Base-by-base conservation (phyloP, 306 rosid species). In the Vachellia collinsii region DNA sequence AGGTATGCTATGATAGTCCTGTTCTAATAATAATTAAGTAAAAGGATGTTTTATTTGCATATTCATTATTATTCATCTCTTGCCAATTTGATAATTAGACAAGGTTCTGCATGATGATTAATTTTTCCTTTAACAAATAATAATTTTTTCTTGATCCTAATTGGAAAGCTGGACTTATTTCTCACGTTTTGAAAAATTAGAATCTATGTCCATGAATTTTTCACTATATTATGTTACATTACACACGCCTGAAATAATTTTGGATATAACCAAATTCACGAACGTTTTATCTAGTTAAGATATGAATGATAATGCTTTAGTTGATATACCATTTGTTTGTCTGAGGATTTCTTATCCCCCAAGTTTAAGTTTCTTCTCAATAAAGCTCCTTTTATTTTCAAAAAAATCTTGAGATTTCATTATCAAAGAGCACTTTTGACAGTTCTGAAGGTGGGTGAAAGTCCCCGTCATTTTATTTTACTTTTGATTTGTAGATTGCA, bases 401-500 rank as follows among this genome's bases (percentile, higher is more conserved):
- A 16, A 38, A 39, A 39, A 37, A 77, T 75, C 42, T 43, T 77
- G 78, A 41, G 44, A 59, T 65, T 79, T 80, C 39, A 53, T 83
- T 68, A 53, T 53, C 70, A 53, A 41, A 63, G 74, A 23, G 77
- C 43, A n/a, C 50, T 19, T 62, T 58, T 72, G 75, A 64, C 46
- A 22, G 20, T 69, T 80, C 16, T 44, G 58, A 80, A 41, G 58
- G 59, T 46, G 29, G 38, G 46, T 65, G 42, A 81, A 48, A 64
- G 14, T 79, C 63, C 13, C 48, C 20, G 8, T 70, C 17, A n/a
- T 41, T 68, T 70, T 42, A 42, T 65, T 68, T 16, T 79, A 76
- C 37, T 69, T 66, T 5, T 36, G 50, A 90, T 68, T 68, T 90
- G 89, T 82, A 96, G 99, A 80, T 89, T 96, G 84, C 99, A 93